These are phyloP conservation scores for Ilex paraguariensis DNA, from an alignment of 305 asterid genomes.

Conservation along the genomic window DNA sequence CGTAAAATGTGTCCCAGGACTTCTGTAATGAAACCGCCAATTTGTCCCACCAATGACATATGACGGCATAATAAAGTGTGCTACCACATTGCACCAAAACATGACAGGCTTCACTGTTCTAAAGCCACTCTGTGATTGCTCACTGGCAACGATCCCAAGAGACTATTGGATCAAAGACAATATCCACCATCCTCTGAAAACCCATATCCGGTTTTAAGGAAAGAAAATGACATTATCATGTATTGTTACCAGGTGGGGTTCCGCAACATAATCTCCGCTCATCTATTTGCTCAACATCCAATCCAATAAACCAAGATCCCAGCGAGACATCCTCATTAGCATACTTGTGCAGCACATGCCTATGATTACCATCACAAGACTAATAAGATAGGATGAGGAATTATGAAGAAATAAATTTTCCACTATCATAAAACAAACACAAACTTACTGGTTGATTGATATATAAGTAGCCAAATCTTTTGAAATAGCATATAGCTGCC, in stretches of 20 bases:
- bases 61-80: no score
- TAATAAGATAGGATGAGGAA: slow-evolving; percentile 4
- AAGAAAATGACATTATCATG: background rate
- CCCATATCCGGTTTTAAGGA: no score
- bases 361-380: background rate
- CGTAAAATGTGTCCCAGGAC: no score
- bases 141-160: no score
- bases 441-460: background rate
- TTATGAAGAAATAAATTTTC: background rate
- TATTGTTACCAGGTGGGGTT: background rate
- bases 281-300: background rate
- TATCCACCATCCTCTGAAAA: no score
- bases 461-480: background rate
- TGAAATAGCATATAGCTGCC: background rate
- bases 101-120: no score
- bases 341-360: background rate
- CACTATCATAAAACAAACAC: no score
- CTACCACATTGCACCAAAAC: no score
- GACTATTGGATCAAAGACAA: no score
- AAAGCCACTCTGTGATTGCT: no score
- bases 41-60: no score
- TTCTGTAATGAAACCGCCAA: no score
- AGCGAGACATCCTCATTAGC: background rate
- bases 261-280: background rate
- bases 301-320: slow-evolving; percentile 1